Evolutionary conservation across 1,284 basidiomycete species (phyloP).

Genomic region (Chondrostereum purpureum): DNA sequence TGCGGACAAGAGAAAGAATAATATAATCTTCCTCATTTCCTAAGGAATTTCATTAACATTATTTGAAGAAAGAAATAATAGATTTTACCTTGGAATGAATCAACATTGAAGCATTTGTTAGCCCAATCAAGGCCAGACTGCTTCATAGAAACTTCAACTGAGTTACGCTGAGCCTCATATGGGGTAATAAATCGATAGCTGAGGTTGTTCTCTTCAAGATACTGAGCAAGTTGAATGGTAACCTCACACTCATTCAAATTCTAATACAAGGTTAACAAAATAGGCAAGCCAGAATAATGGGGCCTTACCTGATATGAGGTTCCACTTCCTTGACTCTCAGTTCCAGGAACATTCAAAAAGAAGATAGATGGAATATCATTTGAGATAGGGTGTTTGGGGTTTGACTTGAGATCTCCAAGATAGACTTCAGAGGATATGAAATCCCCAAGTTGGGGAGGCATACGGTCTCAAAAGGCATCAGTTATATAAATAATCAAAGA

Average conservation of each 20-base stretch:
- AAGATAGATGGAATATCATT: conserved; percentile 33
- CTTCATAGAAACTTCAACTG: conserved; percentile 35
- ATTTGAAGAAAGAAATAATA: conserved; percentile 20
- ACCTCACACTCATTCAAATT: conserved; percentile 33
- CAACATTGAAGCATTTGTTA: conserved; percentile 47
- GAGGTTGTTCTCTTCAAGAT: conserved; percentile 22
- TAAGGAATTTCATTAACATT: conserved; percentile 15
- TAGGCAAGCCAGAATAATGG: conserved; percentile 6
- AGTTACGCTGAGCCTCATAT: conserved; percentile 46
- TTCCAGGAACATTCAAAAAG: conserved; percentile 44
- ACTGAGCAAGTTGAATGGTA: conserved; percentile 27
- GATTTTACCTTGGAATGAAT: conserved; percentile 42
- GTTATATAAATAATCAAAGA: conserved; percentile 7
- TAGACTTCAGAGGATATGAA: conserved; percentile 66
- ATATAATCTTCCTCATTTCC: conserved; percentile 52
- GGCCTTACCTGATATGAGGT: conserved; percentile 36
- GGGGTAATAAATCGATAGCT: conserved; percentile 48
- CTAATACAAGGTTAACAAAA: conserved; percentile 20
- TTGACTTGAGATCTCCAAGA: conserved; percentile 43
- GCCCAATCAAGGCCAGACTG: conserved; percentile 30
- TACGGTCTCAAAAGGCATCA: conserved; percentile 44
- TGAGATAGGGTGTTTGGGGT: conserved; percentile 36
- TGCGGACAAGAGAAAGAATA: conserved; percentile 54
- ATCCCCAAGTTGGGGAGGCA: conserved; percentile 70
- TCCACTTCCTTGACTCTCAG: conserved; percentile 29